Percentiles rank a stretch among this genome's conserved stretches.
phyloP scores from a whole-genome alignment of 2,329 filamentous ascomycete genomes.

The Fusarium coffeatum region DNA sequence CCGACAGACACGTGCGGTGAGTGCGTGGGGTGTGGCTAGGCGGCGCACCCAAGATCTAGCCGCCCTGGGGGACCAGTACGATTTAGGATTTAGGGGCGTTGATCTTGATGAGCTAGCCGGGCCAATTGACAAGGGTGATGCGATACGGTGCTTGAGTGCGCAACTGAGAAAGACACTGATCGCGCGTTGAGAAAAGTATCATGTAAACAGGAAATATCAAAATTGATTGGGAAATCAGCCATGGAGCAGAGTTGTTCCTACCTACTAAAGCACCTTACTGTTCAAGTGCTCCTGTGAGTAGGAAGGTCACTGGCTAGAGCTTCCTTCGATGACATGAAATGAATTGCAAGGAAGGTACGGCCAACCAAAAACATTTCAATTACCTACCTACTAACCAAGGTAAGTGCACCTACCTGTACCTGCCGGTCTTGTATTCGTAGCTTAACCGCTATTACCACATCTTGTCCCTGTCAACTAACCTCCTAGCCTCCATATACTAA shows the following conservation, averaged over 20 bases:
- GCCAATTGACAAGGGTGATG: slow-evolving; percentile 21
- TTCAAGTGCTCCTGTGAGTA: neutral
- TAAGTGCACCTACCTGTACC: neutral
- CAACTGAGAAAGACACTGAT: neutral
- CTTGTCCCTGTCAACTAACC: neutral
- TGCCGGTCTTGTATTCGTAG: neutral
- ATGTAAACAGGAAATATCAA: neutral
- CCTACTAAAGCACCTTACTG: neutral
- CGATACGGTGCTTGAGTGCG: neutral
- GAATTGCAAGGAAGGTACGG: neutral
- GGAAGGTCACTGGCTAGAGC: neutral
- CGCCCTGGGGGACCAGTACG: slow-evolving; percentile 20
- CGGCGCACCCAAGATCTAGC: slow-evolving; percentile 33
- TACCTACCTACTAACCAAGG: neutral
- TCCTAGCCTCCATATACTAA: neutral
- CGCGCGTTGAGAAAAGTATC: neutral
- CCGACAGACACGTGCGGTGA: slow-evolving; percentile 27
- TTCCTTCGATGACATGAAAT: neutral
- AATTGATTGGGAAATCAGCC: neutral
- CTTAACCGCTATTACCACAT: neutral
- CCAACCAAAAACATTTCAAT: neutral
- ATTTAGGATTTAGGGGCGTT: slow-evolving; percentile 28
- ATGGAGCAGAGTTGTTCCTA: neutral
- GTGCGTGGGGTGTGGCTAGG: slow-evolving; percentile 6
- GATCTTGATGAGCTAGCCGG: slow-evolving; percentile 27